Evolutionary conservation across 768 basidiomycete genomes (phyloP).

Genomic region (Leccinum rimulosum): DNA sequence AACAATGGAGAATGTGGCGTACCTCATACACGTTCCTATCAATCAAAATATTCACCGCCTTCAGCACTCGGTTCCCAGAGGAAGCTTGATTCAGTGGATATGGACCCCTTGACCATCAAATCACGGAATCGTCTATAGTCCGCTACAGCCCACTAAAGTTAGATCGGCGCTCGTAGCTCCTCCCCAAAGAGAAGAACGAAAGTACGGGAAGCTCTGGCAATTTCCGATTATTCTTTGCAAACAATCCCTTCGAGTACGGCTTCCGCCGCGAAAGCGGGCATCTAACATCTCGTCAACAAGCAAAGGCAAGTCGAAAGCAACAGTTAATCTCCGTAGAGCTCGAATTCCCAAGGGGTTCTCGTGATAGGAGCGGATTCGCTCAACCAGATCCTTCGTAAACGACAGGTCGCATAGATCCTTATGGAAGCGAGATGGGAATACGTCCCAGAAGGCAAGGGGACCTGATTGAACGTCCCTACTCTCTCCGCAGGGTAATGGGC

Average conservation of each 20-base stretch:
- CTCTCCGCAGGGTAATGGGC: conserved; percentile 22
- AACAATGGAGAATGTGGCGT: conserved; percentile 11
- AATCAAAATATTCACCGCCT: conserved; percentile 2
- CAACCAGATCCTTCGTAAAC: conserved; percentile 76
- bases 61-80: conserved; percentile 8
- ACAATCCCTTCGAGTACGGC: conserved; percentile 15
- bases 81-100: conserved; percentile 10
- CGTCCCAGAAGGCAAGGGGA: conserved; percentile 45
- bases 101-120: not conserved
- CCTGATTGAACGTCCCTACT: conserved; percentile 17
- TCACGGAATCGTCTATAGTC: conserved; percentile 20
- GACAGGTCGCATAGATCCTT: conserved; percentile 76
- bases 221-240: conserved; percentile 23
- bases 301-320: conserved; percentile 11
- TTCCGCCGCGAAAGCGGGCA: conserved; percentile 21
- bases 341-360: conserved; percentile 72
- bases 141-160: conserved; percentile 12
- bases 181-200: conserved; percentile 3
- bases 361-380: conserved; percentile 52
- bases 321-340: conserved; percentile 50
- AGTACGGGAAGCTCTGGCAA: conserved; percentile 15
- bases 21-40: conserved; percentile 9
- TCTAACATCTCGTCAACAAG: conserved; percentile 17
- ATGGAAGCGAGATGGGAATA: conserved; percentile 71
- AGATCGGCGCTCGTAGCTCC: conserved; percentile 26